A percentile compares a stretch with the other conserved stretches of the same genome.
These are phyloP conservation scores for Cladophialophora psammophila DNA, from an alignment of 2,329 filamentous ascomycete species.

Conservation along the genomic window DNA sequence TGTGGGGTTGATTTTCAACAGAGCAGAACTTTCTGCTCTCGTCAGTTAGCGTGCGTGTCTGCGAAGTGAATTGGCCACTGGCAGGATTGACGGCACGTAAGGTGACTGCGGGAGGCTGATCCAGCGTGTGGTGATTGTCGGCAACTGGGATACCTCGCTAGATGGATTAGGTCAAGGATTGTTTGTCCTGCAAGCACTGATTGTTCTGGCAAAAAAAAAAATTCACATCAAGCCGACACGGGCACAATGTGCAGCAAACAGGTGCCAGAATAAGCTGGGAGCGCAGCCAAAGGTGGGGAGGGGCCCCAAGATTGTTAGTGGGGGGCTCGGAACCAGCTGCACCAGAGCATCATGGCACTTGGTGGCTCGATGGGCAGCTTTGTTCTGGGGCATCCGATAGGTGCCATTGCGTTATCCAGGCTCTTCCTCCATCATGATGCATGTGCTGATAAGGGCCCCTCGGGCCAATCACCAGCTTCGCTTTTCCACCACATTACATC, in stretches of 20 bases:
- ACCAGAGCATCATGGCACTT: too few relatives aligned
- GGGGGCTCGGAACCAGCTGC: background rate
- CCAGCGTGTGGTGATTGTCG: slow-evolving; percentile 8
- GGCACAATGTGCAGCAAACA: background rate
- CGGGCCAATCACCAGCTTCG: slow-evolving; percentile 25
- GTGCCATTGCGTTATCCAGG: slow-evolving; percentile 19
- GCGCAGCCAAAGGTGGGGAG: background rate
- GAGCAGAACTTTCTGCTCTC: slow-evolving; percentile 24
- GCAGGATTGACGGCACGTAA: background rate
- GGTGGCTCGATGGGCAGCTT: slow-evolving; percentile 9
- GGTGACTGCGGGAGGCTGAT: background rate
- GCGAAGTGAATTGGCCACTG: slow-evolving; percentile 2
- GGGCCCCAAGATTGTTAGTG: slow-evolving; percentile 6
- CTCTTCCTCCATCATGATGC: slow-evolving; percentile 31
- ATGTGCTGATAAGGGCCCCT: slow-evolving; percentile 36
- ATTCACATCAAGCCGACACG: background rate
- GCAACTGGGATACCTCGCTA: background rate
- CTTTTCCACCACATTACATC: slow-evolving; percentile 36
- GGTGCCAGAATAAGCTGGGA: slow-evolving; percentile 4
- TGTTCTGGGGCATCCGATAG: slow-evolving; percentile 17
- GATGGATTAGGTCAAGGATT: background rate
- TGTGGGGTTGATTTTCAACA: slow-evolving; percentile 31
- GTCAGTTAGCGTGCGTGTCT: slow-evolving; percentile 6
- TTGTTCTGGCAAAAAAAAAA: slow-evolving; percentile 8
- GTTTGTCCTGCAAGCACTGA: background rate